Evolutionary conservation across 1,139 yeast genomes (phyloP).

Genomic region (Taphrina communis): DNA sequence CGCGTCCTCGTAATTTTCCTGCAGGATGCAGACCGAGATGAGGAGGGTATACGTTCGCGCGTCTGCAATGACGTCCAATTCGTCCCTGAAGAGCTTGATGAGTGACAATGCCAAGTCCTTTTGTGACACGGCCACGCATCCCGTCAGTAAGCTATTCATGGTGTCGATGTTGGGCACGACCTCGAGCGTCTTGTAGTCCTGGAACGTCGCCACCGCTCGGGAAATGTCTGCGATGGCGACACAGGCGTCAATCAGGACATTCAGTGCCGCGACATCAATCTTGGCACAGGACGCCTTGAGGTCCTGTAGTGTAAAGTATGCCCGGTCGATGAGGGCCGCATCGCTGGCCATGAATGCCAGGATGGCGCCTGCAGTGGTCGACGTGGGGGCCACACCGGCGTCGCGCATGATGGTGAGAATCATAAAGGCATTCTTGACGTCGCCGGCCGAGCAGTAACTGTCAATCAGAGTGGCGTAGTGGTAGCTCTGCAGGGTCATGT

Average conservation of each 20-base stretch:
- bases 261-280: slow-evolving; percentile 38
- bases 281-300: slow-evolving; percentile 13
- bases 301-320: slow-evolving; percentile 38
- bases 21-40: slow-evolving; percentile 23
- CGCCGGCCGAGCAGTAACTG: slow-evolving; percentile 38
- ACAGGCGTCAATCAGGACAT: slow-evolving; percentile 30
- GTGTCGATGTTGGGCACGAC: slow-evolving; percentile 29
- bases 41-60: slow-evolving; percentile 15
- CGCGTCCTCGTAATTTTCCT: slow-evolving; percentile 40
- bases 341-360: slow-evolving; percentile 29
- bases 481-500: slow-evolving; percentile 2
- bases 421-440: slow-evolving; percentile 36
- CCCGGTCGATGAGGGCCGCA: slow-evolving; percentile 37
- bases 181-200: slow-evolving; percentile 20
- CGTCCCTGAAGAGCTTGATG: slow-evolving; percentile 17
- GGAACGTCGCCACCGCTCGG: slow-evolving; percentile 38
- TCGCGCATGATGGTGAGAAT: slow-evolving; percentile 31
- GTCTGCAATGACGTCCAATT: slow-evolving; percentile 13
- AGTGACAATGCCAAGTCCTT: slow-evolving; percentile 17
- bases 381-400: slow-evolving; percentile 21
- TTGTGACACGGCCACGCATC: slow-evolving; percentile 17
- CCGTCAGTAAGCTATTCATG: slow-evolving; percentile 33
- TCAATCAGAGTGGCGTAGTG: slow-evolving; percentile 30
- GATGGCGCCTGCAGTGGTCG: slow-evolving; percentile 31
- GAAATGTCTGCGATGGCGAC: slow-evolving; percentile 21